Evolutionary conservation across 2,329 filamentous ascomycete genomes (phyloP).

Genomic region (Hymenoscyphus albidus): DNA sequence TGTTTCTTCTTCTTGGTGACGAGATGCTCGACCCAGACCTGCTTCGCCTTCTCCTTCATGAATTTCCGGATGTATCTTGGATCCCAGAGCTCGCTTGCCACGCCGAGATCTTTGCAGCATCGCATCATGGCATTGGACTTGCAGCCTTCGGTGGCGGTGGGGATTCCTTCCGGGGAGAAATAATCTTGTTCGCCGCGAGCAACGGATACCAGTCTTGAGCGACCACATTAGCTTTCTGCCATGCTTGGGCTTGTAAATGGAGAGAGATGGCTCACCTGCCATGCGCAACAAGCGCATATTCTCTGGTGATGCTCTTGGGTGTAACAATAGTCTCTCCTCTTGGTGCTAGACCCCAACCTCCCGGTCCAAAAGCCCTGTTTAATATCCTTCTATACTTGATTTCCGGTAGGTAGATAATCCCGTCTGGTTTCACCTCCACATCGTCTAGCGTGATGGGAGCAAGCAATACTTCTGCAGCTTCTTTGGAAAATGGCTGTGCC

Average conservation of each 20-base stretch:
- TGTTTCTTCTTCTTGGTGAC: conserved; percentile 84
- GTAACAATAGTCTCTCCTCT: conserved; percentile 68
- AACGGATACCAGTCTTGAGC: conserved; percentile 75
- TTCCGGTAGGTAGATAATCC: conserved; percentile 92
- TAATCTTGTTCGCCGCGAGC: conserved; percentile 93
- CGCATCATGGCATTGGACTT: conserved; percentile 97
- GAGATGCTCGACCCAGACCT: conserved; percentile 87
- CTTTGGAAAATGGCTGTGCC: conserved; percentile 58
- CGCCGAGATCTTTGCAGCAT: conserved; percentile 95
- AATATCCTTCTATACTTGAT: conserved; percentile 95
- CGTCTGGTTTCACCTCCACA: conserved; percentile 96
- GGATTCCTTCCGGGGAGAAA: conserved; percentile 84
- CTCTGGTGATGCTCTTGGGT: conserved; percentile 64
- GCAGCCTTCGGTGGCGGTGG: conserved; percentile 92
- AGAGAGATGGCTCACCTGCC: conserved; percentile 62
- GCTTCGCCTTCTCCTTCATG: conserved; percentile 68
- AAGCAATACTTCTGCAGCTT: conserved; percentile 58
- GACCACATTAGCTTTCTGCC: not conserved
- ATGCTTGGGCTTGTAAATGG: not conserved
- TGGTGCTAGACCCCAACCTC: conserved; percentile 91
- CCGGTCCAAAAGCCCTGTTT: conserved; percentile 88
- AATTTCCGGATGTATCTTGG: conserved; percentile 84
- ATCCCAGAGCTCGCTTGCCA: conserved; percentile 95
- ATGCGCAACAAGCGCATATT: conserved; percentile 87
- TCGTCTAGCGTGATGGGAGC: conserved; percentile 66